Evolutionary conservation across 2,329 filamentous ascomycete species (phyloP).

Genomic region (Aspergillus viridinutans): DNA sequence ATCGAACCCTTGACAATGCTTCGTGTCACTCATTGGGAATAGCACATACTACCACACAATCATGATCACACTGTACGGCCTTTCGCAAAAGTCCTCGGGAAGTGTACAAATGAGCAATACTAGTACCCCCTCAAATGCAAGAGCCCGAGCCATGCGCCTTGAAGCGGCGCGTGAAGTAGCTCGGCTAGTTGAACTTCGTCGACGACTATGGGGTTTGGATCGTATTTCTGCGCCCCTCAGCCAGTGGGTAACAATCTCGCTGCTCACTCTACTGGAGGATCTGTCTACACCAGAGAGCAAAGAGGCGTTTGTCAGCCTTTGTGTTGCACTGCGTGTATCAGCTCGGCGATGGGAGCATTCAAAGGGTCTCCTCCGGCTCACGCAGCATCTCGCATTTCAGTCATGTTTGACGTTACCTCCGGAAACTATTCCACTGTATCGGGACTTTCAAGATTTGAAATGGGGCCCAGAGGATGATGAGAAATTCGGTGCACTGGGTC

Average conservation of each 20-base stretch:
- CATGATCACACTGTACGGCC: slow-evolving; percentile 23
- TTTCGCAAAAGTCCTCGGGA: background rate
- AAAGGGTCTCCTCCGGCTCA: slow-evolving; percentile 18
- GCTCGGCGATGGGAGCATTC: slow-evolving; percentile 16
- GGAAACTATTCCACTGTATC: slow-evolving; percentile 12
- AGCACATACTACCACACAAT: slow-evolving; percentile 32
- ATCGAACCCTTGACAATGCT: slow-evolving; percentile 1
- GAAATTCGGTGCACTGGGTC: slow-evolving; percentile 17
- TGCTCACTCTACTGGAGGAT: slow-evolving; percentile 19
- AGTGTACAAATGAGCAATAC: background rate
- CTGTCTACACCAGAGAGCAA: slow-evolving; percentile 9
- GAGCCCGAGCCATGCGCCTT: slow-evolving; percentile 11
- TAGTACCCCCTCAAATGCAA: slow-evolving; percentile 1
- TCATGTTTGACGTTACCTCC: slow-evolving; percentile 10
- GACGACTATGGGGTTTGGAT: slow-evolving; percentile 22
- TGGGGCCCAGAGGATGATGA: slow-evolving; percentile 14
- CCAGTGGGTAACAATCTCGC: slow-evolving; percentile 20
- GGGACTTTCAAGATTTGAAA: slow-evolving; percentile 12
- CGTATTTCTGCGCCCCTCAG: slow-evolving; percentile 19
- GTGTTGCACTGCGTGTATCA: slow-evolving; percentile 9
- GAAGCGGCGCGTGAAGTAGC: slow-evolving; percentile 17
- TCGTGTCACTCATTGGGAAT: slow-evolving; percentile 7
- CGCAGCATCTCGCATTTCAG: slow-evolving; percentile 16
- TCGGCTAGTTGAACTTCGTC: slow-evolving; percentile 14
- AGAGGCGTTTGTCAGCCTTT: slow-evolving; percentile 15